Evolutionary conservation across 768 basidiomycete genomes (phyloP).

Genomic region (Neoboletus subvelutipes): DNA sequence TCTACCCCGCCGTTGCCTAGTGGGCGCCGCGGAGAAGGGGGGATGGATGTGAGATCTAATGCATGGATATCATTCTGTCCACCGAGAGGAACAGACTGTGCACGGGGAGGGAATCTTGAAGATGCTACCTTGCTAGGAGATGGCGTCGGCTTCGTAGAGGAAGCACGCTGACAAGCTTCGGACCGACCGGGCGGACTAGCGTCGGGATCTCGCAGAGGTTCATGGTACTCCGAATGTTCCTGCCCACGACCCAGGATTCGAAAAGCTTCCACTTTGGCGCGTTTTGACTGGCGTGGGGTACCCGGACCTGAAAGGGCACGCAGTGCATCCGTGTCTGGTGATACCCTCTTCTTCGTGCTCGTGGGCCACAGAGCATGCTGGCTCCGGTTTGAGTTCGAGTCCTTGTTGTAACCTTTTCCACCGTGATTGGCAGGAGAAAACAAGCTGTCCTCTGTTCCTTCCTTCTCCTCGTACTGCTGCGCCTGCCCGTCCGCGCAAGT

Average conservation of each 20-base stretch:
- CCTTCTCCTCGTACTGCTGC: conserved; percentile 10
- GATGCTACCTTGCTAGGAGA: conserved; percentile 14
- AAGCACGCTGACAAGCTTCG: conserved; percentile 14
- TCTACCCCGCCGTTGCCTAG: conserved; percentile 21
- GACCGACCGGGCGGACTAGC: conserved; percentile 1
- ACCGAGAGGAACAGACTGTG: conserved; percentile 31
- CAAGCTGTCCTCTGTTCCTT: conserved; percentile 40
- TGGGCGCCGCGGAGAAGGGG: conserved; percentile 29
- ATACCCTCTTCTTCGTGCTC: conserved; percentile 30
- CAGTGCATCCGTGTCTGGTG: conserved; percentile 25
- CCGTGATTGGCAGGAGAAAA: conserved; percentile 21
- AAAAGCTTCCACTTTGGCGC: conserved; percentile 25
- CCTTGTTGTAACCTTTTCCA: background rate
- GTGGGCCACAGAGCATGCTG: conserved; percentile 4
- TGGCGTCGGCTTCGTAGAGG: conserved; percentile 23
- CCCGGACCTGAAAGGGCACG: conserved; percentile 13
- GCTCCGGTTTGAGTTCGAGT: background rate
- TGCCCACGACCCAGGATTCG: conserved; percentile 10
- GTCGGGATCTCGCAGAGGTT: conserved; percentile 23
- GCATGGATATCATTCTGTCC: conserved; percentile 10
- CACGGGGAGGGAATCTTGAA: conserved; percentile 21
- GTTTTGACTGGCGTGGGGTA: conserved; percentile 23
- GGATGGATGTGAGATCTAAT: conserved; percentile 24
- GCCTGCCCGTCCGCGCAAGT: background rate
- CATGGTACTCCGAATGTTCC: conserved; percentile 17